These are phyloP conservation scores for Macrophomina phaseolina DNA, from an alignment of 2,329 filamentous ascomycete species.

Conservation along the genomic window DNA sequence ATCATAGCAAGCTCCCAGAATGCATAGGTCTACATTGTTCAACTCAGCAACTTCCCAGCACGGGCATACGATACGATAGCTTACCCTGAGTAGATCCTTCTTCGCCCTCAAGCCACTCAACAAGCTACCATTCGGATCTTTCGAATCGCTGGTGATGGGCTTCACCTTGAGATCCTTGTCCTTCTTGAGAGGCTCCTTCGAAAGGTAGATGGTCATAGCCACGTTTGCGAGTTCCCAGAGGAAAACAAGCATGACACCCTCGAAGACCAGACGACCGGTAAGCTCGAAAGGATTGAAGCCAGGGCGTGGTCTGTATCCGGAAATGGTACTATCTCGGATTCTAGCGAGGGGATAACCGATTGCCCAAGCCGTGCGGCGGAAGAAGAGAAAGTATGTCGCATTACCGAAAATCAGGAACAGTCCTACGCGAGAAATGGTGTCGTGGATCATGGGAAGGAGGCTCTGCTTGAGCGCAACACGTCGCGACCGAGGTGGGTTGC, in stretches of 20 bases:
- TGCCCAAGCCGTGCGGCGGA: constrained; percentile 40
- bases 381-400: constrained; percentile 37
- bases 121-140: constrained; percentile 89
- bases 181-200: constrained; percentile 81
- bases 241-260: constrained; percentile 70
- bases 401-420: constrained; percentile 52
- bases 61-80: constrained; percentile 30
- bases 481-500: not conserved
- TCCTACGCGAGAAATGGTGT: constrained; percentile 63
- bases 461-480: constrained; percentile 17
- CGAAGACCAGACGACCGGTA: constrained; percentile 40
- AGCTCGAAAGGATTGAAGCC: constrained; percentile 22
- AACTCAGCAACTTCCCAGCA: constrained; percentile 28
- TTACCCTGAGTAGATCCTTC: constrained; percentile 75
- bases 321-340: constrained; percentile 4
- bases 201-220: constrained; percentile 80
- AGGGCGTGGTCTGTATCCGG: constrained; percentile 13
- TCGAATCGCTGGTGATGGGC: constrained; percentile 82
- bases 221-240: constrained; percentile 80
- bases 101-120: constrained; percentile 83
- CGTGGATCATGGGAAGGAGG: constrained; percentile 22
- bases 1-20: constrained; percentile 91
- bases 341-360: constrained; percentile 60
- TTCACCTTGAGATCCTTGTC: constrained; percentile 52
- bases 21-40: constrained; percentile 68